phyloP scores from a whole-genome alignment of 352 stramenopile species.

The Pythium biforme region DNA sequence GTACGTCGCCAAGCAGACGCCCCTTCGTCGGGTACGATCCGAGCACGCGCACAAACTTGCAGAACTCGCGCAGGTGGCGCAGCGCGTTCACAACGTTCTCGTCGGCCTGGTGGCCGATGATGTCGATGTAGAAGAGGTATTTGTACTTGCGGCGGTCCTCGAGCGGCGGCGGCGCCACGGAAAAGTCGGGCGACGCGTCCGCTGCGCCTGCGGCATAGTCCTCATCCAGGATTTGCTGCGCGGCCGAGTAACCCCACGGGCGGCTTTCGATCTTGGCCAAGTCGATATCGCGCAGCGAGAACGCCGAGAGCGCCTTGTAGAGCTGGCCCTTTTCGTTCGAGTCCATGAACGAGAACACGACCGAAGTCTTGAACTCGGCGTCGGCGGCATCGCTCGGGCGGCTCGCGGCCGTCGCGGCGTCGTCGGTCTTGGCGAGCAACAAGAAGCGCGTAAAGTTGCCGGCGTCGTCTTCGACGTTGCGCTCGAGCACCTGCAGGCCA shows the following conservation, averaged over 20 bases:
- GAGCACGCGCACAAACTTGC: slow-evolving; percentile 82
- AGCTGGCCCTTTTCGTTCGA: slow-evolving; percentile 57
- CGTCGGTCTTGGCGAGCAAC: slow-evolving; percentile 69
- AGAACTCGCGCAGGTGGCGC: slow-evolving; percentile 76
- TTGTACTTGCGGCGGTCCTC: slow-evolving; percentile 62
- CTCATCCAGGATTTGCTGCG: slow-evolving; percentile 42
- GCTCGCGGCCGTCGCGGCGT: slow-evolving; percentile 22
- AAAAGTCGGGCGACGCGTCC: slow-evolving; percentile 37
- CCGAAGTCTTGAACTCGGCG: slow-evolving; percentile 66
- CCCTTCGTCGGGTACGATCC: slow-evolving; percentile 82
- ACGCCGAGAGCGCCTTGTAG: slow-evolving; percentile 59
- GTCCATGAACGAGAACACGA: slow-evolving; percentile 75
- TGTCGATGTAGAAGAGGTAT: slow-evolving; percentile 78
- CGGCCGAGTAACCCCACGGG: slow-evolving; percentile 55
- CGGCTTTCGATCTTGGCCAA: slow-evolving; percentile 77
- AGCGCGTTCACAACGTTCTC: slow-evolving; percentile 71
- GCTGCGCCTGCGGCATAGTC: background rate
- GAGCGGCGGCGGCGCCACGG: slow-evolving; percentile 17
- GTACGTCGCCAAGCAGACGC: slow-evolving; percentile 53
- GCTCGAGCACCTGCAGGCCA: slow-evolving; percentile 87
- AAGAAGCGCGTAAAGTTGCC: slow-evolving; percentile 96
- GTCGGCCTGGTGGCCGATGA: slow-evolving; percentile 64
- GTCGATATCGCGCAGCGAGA: slow-evolving; percentile 63
- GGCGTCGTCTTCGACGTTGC: slow-evolving; percentile 86
- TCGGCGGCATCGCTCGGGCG: slow-evolving; percentile 26